phyloP scores from a whole-genome alignment of 2,329 filamentous ascomycete species.

The Fusarium robinianum region DNA sequence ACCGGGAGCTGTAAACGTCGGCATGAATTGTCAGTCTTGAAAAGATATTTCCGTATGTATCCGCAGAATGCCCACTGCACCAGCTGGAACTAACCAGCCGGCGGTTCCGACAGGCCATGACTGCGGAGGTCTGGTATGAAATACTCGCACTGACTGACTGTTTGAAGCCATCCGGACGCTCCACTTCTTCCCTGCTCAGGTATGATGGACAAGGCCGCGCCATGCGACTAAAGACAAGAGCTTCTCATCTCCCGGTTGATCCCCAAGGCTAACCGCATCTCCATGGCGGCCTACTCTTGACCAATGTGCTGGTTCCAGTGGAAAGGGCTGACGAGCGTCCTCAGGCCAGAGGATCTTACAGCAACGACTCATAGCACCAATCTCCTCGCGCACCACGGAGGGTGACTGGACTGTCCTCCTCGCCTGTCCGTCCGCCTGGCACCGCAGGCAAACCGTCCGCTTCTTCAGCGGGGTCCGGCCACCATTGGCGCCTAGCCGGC shows the following conservation, averaged over 20 bases:
- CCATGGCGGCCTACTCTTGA: constrained; percentile 47
- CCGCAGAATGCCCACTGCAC: constrained; percentile 46
- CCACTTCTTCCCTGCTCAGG: constrained; percentile 44
- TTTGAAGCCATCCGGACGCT: constrained; percentile 53
- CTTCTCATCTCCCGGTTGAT: constrained; percentile 26
- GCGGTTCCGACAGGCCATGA: constrained; percentile 51
- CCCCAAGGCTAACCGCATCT: constrained; percentile 38
- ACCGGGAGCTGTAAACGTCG: constrained; percentile 49
- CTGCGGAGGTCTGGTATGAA: constrained; percentile 41
- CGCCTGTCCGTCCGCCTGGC: constrained; percentile 52
- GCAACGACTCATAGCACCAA: constrained; percentile 72
- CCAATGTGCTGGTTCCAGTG: constrained; percentile 66
- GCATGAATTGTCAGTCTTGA: constrained; percentile 43
- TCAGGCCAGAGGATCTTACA: constrained; percentile 74
- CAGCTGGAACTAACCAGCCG: constrained; percentile 35
- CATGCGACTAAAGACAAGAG: constrained; percentile 28
- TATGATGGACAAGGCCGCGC: constrained; percentile 22
- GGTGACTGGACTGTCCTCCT: constrained; percentile 62
- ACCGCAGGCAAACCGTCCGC: constrained; percentile 43
- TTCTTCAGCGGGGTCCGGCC: constrained; percentile 56
- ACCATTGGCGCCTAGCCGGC: constrained; percentile 40
- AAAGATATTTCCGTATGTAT: constrained; percentile 56
- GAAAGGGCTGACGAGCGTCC: constrained; percentile 74
- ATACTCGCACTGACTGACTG: constrained; percentile 51
- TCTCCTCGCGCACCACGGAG: constrained; percentile 57